Evolutionary conservation across 768 basidiomycete genomes (phyloP), one percentile per base, ranked within the genome.

Genomic region (Gymnopilus junonius): DNA sequence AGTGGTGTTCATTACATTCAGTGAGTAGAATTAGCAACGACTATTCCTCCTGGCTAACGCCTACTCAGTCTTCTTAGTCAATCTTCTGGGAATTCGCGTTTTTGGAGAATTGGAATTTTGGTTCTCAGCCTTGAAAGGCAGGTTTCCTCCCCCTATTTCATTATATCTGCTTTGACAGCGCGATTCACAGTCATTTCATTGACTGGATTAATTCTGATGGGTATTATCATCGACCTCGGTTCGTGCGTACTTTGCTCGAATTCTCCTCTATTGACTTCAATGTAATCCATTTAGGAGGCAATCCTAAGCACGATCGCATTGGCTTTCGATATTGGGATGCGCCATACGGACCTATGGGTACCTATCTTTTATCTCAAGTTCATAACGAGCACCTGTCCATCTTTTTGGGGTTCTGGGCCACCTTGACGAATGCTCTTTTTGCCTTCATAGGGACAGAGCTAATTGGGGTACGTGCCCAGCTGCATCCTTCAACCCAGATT

Each of bases 51-150:
- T 2, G 14, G 48, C 21, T 21, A 20, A 61, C 14, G 21, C 35
- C 15, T 59, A n/a, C 17, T 21, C 45, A 87, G 84, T 88, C 58
- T 83, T 85, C 63, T 14, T 77, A 20, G 69, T 88, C 65, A 90
- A 90, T 72, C 71, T 88, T 14, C 77, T 89, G 42, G 88, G 87
- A 43, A 83, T 91, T 21, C 83, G 85, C 1, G 81, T 88, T 6
- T 91, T 90, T 61, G 88, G 89, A 55, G 89, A 91, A 70, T 75
- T 90, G n/a, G 88, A 90, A 69, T 90, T 90, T 74, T 90, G 88
- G 87, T 83, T 85, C 68, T 89, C 87, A 59, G 83, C 85, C 58
- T 80, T 93, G 72, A 92, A 93, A 73, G 82, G 92, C 71, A 62
- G 14, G 72, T 80, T 25, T 74, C 78, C 14, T 73, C 80, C 21